A percentile compares a stretch with the other conserved stretches of the same genome.
phyloP scores from a whole-genome alignment of 441 rosid genomes.

The Syzygium malaccense region DNA sequence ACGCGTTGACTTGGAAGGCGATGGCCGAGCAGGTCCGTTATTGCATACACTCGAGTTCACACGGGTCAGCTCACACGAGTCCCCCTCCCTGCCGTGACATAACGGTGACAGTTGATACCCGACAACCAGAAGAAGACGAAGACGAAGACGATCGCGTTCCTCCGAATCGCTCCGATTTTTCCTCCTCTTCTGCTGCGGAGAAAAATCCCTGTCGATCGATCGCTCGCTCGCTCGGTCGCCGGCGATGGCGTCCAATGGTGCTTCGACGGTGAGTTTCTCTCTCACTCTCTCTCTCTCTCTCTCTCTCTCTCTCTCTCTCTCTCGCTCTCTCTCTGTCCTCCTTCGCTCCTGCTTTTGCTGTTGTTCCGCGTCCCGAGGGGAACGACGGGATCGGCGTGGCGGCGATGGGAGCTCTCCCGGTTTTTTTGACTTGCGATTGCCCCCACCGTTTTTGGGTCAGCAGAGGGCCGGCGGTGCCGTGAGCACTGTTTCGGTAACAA shows the following conservation, averaged over 20 bases:
- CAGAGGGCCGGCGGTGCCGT: conserved; percentile 48
- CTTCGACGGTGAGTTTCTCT: conserved; percentile 50
- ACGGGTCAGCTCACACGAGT: not conserved
- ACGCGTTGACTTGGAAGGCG: not conserved
- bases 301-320: too few species aligned
- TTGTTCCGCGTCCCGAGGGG: not conserved
- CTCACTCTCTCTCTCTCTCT: not conserved
- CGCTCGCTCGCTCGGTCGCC: conserved; percentile 3
- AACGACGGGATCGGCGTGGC: not conserved
- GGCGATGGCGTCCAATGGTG: conserved; percentile 75
- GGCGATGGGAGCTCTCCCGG: not conserved
- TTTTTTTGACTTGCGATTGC: not conserved
- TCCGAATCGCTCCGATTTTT: not conserved
- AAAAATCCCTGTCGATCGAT: not conserved
- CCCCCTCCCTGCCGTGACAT: not conserved
- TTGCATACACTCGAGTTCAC: not conserved
- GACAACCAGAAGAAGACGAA: not conserved
- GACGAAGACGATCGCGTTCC: not conserved
- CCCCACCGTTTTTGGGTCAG: not conserved
- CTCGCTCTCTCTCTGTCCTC: not conserved
- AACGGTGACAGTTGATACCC: not conserved
- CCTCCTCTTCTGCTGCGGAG: not conserved
- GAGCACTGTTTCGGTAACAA: conserved; percentile 15
- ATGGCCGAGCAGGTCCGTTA: not conserved
- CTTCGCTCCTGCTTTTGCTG: not conserved